These are phyloP conservation scores for Azolla pinnata DNA, from an alignment of 75 land plant genomes.

Conservation along the genomic window DNA sequence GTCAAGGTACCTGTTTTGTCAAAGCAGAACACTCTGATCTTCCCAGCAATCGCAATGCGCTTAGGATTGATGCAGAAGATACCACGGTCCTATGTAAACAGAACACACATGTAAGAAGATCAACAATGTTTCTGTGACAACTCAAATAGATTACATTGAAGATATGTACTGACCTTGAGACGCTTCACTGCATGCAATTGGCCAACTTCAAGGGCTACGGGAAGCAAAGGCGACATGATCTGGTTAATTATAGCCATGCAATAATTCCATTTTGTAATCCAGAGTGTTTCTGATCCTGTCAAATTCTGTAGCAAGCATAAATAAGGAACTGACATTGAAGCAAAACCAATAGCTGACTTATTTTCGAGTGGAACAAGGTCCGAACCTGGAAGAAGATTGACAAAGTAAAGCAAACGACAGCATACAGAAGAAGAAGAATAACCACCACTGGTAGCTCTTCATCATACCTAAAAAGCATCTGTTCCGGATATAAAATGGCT, in stretches of 20 bases:
- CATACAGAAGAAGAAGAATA: constrained; percentile 23
- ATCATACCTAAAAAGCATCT: constrained; percentile 39
- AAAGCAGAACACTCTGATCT: constrained; percentile 31
- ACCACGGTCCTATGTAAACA: constrained; percentile 16
- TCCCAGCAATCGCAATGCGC: constrained; percentile 39
- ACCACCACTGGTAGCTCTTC: constrained; percentile 36
- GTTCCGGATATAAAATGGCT: constrained; percentile 31
- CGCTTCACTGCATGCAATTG: constrained; percentile 35
- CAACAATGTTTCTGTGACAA: too few species aligned
- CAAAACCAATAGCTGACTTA: neutral
- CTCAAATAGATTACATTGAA: too few species aligned
- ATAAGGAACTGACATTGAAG: neutral
- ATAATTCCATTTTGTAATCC: constrained; percentile 39
- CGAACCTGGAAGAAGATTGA: constrained; percentile 29
- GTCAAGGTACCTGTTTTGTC: constrained; percentile 39
- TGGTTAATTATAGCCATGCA: constrained; percentile 38
- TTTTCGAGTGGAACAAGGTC: neutral
- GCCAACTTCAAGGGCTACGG: constrained; percentile 39
- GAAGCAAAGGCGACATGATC: constrained; percentile 34
- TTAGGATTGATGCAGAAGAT: constrained; percentile 36
- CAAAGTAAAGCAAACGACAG: constrained; percentile 24
- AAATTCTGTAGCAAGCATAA: constrained; percentile 11
- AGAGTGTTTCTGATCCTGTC: constrained; percentile 24
- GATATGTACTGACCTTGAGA: too few species aligned
- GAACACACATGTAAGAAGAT: too few species aligned